A percentile compares a stretch with the other conserved stretches of the same genome.
Conservation (phyloP, 2,329 filamentous ascomycete genomes). For the Pseudocercospora crystallina region DNA sequence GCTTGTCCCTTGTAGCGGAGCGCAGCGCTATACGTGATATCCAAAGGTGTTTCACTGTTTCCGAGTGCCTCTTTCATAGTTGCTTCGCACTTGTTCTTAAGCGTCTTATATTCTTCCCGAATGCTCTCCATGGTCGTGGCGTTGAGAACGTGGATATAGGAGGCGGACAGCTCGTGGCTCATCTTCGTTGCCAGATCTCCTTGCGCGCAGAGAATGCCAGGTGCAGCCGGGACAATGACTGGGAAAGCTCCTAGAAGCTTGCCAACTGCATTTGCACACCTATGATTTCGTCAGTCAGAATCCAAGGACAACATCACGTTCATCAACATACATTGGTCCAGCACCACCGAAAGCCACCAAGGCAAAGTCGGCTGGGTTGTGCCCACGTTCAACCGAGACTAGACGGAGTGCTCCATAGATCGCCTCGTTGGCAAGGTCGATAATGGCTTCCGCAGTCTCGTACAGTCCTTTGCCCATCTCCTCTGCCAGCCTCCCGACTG, state of each 20-base stretch:
- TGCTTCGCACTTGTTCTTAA: constrained; percentile 23
- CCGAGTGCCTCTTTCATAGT: constrained; percentile 27
- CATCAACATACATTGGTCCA: constrained; percentile 21
- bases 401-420: constrained; percentile 30
- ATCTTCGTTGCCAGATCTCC: constrained; percentile 30
- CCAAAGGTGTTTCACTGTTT: constrained; percentile 16
- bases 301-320: neutral
- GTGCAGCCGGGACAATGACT: constrained; percentile 30
- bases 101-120: constrained; percentile 17
- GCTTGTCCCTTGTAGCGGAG: constrained; percentile 30
- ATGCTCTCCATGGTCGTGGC: constrained; percentile 26
- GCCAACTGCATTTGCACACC: constrained; percentile 24
- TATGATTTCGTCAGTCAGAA: neutral
- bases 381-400: constrained; percentile 28
- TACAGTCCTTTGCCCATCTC: constrained; percentile 29
- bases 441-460: constrained; percentile 28
- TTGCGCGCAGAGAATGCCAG: constrained; percentile 30
- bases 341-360: constrained; percentile 29
- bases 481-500: constrained; percentile 24
- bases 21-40: constrained; percentile 23
- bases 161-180: constrained; percentile 30
- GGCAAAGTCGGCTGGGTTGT: constrained; percentile 31
- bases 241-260: constrained; percentile 30
- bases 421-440: constrained; percentile 29
- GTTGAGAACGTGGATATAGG: constrained; percentile 26